These are phyloP conservation scores for Musa acuminata DNA, from an alignment of 176 grass and related monocot genomes.

Conservation along the genomic window DNA sequence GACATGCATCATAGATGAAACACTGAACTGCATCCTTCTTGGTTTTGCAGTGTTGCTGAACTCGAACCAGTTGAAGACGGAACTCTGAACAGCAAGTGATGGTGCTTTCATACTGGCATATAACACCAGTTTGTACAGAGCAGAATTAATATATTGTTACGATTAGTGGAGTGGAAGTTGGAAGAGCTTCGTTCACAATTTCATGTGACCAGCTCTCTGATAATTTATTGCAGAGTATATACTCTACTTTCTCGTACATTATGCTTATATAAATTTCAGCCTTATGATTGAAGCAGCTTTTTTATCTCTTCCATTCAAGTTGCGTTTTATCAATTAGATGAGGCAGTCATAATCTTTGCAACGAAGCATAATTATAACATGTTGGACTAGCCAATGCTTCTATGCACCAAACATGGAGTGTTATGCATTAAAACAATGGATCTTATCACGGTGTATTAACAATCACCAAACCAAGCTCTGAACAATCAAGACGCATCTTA, in stretches of 20 bases:
- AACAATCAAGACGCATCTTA: not conserved
- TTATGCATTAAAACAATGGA: too few relatives aligned
- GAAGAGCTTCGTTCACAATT: not conserved
- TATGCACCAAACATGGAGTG: too few relatives aligned
- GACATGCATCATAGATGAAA: not conserved
- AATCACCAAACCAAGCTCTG: not conserved
- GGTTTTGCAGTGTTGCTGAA: conserved; percentile 1
- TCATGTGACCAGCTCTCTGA: not conserved
- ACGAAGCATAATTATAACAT: not conserved
- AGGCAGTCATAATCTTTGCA: too few relatives aligned
- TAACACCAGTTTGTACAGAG: not conserved
- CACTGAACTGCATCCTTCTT: not conserved
- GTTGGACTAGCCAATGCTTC: not conserved
- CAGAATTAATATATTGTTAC: not conserved
- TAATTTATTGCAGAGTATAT: not conserved
- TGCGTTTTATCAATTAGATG: too few relatives aligned
- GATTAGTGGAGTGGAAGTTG: not conserved
- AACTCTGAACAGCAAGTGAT: conserved; percentile 10
- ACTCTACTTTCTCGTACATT: not conserved
- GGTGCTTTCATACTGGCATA: not conserved
- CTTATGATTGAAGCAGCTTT: not conserved
- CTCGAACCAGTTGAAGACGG: conserved; percentile 22
- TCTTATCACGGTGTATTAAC: conserved; percentile 4
- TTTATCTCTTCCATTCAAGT: not conserved
- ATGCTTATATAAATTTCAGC: not conserved